A percentile compares a stretch with the other conserved stretches of the same genome.
Evolutionary conservation across 805 yeast genomes (phyloP).

Genomic region (Blastobotrys terrestris): DNA sequence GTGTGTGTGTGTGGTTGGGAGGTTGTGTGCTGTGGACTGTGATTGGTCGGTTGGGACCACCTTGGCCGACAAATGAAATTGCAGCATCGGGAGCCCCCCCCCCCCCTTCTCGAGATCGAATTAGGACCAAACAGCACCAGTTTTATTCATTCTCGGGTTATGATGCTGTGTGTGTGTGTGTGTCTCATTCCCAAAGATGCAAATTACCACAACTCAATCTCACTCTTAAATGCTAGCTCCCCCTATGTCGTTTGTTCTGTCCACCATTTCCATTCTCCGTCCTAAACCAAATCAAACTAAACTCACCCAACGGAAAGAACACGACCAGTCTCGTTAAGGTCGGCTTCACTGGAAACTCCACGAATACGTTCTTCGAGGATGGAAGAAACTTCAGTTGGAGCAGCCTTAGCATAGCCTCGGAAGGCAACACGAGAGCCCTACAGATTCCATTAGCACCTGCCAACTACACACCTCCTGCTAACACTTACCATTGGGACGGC

Average conservation of each 20-base stretch:
- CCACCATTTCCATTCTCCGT: too few relatives aligned
- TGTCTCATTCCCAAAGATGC: too few relatives aligned
- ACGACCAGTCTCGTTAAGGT: slow-evolving; percentile 99
- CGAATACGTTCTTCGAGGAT: slow-evolving; percentile 99
- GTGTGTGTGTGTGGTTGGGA: not conserved
- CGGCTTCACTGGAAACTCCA: slow-evolving; percentile 96
- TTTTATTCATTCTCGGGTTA: too few relatives aligned
- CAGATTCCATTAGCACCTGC: too few relatives aligned
- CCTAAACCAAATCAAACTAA: too few relatives aligned
- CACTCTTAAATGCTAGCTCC: too few relatives aligned
- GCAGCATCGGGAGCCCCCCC: not conserved
- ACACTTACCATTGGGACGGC: slow-evolving; percentile 27
- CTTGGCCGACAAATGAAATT: not conserved
- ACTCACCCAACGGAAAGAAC: slow-evolving; percentile 94
- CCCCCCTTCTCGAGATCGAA: too few relatives aligned
- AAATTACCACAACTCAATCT: too few relatives aligned
- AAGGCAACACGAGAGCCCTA: slow-evolving; percentile 41
- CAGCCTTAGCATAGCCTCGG: slow-evolving; percentile 91
- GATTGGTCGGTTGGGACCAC: not conserved
- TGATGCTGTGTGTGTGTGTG: too few relatives aligned
- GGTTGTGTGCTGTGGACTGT: not conserved
- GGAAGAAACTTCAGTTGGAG: slow-evolving; percentile 99
- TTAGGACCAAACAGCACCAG: too few relatives aligned
- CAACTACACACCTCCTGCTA: not conserved
- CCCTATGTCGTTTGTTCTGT: too few relatives aligned